Percentiles rank a stretch among this genome's conserved stretches.
Evolutionary conservation across 2,329 filamentous ascomycete genomes (phyloP).

Genomic region (Verticillium isaacii): DNA sequence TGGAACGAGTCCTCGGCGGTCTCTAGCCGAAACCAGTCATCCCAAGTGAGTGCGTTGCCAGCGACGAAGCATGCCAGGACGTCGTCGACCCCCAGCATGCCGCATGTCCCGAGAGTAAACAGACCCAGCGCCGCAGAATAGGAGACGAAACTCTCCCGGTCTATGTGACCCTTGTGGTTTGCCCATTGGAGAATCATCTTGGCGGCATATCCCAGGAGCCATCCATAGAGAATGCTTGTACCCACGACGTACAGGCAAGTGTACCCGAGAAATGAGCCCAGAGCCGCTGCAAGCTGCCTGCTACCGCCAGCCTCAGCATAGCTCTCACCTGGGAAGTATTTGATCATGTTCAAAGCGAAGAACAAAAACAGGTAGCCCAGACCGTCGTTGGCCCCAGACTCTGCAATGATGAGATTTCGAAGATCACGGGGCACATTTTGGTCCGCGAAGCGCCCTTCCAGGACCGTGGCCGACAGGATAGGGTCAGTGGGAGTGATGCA

Average conservation of each 20-base stretch:
- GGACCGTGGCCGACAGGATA: slow-evolving; percentile 80
- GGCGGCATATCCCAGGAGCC: slow-evolving; percentile 71
- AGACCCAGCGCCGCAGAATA: slow-evolving; percentile 81
- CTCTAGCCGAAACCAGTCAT: slow-evolving; percentile 89
- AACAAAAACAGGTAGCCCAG: slow-evolving; percentile 87
- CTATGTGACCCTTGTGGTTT: slow-evolving; percentile 74
- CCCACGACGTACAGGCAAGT: slow-evolving; percentile 51
- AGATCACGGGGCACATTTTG: slow-evolving; percentile 79
- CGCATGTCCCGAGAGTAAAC: slow-evolving; percentile 83
- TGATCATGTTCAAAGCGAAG: slow-evolving; percentile 76
- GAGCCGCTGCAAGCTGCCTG: slow-evolving; percentile 41
- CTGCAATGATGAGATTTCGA: slow-evolving; percentile 75
- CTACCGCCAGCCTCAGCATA: slow-evolving; percentile 50
- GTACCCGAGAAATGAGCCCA: slow-evolving; percentile 71
- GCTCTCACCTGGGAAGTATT: slow-evolving; percentile 54
- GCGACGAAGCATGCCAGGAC: slow-evolving; percentile 90
- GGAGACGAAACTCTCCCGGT: slow-evolving; percentile 81
- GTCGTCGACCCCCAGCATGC: slow-evolving; percentile 83
- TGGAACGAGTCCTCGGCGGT: slow-evolving; percentile 90
- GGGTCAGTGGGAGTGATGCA: slow-evolving; percentile 94
- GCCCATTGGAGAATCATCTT: slow-evolving; percentile 82
- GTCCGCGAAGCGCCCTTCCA: slow-evolving; percentile 91
- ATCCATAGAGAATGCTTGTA: slow-evolving; percentile 73
- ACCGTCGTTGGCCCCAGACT: slow-evolving; percentile 87
- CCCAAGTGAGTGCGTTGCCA: slow-evolving; percentile 86